Evolutionary conservation across 83 land plant genomes (phyloP).

Genomic region (Picea abies): DNA sequence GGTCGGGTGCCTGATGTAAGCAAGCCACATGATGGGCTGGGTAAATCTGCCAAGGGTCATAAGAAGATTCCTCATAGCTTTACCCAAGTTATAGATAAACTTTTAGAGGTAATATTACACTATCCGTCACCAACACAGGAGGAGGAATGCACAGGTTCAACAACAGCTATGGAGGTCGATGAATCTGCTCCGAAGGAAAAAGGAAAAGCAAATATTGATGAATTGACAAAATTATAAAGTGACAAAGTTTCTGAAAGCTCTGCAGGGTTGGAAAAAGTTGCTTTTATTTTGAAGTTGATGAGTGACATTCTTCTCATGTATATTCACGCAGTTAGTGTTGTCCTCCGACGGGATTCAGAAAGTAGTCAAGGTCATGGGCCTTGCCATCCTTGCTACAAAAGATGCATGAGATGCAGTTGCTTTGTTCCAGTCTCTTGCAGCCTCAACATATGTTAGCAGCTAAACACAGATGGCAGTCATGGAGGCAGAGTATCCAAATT

Average conservation of each 20-base stretch:
- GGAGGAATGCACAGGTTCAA: constrained; percentile 28
- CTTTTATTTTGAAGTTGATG: constrained; percentile 86
- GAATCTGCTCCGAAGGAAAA: constrained; percentile 57
- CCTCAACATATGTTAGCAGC: too few relatives aligned
- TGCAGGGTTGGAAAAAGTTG: constrained; percentile 73
- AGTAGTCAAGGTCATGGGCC: too few relatives aligned
- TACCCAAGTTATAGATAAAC: constrained; percentile 82
- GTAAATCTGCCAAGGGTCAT: constrained; percentile 56
- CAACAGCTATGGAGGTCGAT: constrained; percentile 78
- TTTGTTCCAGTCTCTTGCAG: too few relatives aligned
- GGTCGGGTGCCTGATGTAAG: constrained; percentile 40
- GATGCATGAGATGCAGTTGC: too few relatives aligned
- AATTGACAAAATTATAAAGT: constrained; percentile 23
- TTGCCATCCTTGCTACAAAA: too few relatives aligned
- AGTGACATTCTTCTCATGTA: constrained; percentile 93
- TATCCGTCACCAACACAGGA: constrained; percentile 44
- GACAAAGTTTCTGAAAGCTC: constrained; percentile 51
- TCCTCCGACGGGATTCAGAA: constrained; percentile 76
- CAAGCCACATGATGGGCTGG: constrained; percentile 55
- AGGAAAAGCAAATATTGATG: constrained; percentile 86
- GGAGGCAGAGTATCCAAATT: too few relatives aligned
- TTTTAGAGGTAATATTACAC: constrained; percentile 80
- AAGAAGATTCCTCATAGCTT: constrained; percentile 83
- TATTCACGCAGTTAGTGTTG: constrained; percentile 69
- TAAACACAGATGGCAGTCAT: too few relatives aligned